Conservation (phyloP, 2,329 filamentous ascomycete species). For the Epichloe bromicola region DNA sequence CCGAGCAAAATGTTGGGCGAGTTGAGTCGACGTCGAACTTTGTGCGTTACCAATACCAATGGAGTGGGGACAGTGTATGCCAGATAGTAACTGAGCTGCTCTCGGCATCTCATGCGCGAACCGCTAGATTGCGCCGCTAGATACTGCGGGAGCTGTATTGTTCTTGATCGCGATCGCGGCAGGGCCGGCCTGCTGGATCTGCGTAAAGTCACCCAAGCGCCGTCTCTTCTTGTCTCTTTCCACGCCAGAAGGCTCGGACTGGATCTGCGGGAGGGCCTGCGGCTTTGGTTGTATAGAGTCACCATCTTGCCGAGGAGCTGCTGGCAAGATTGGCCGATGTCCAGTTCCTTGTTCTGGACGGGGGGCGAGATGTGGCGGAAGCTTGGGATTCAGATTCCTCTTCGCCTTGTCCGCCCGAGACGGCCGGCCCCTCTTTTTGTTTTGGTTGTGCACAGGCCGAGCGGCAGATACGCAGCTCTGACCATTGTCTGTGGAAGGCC, state of each 20-base stretch:
- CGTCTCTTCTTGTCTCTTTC: conserved; percentile 4
- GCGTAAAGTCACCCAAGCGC: not conserved
- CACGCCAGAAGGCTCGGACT: not conserved
- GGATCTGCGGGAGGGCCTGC: not conserved
- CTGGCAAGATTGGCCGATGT: conserved; percentile 7
- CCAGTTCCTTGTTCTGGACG: conserved; percentile 11
- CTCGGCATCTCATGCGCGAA: conserved; percentile 1
- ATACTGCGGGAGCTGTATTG: not conserved
- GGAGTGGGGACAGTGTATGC: not conserved
- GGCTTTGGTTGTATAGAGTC: not conserved
- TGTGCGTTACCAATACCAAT: not conserved
- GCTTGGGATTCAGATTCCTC: conserved; percentile 16
- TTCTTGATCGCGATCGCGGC: not conserved
- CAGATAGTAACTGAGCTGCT: not conserved
- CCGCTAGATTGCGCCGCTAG: conserved; percentile 6
- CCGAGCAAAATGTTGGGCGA: not conserved
- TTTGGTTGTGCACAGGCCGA: not conserved
- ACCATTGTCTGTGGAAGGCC: conserved; percentile 9
- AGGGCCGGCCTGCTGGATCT: not conserved
- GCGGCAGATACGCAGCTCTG: not conserved
- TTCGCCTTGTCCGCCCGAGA: conserved; percentile 30
- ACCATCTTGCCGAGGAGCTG: not conserved
- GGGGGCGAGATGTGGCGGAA: conserved; percentile 22
- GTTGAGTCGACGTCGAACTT: not conserved
- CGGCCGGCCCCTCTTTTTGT: conserved; percentile 33